Conservation (phyloP, 2,329 filamentous ascomycete species). For the Neofusicoccum umdonicola region DNA sequence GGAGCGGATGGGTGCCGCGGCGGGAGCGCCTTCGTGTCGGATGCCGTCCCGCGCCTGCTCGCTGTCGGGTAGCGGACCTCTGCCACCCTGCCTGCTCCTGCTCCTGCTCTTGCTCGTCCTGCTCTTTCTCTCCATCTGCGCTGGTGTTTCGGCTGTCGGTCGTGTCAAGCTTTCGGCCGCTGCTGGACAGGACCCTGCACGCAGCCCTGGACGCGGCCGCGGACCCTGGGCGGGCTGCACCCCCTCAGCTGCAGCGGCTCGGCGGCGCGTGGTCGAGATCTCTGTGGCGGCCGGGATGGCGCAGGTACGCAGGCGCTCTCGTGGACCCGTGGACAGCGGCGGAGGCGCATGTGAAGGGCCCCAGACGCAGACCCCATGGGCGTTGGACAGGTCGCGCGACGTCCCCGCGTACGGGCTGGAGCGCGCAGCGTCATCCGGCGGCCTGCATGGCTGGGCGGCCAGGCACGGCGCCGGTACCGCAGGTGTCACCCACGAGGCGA, state of each 20-base stretch:
- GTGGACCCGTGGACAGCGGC: background rate
- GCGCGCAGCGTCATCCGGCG: background rate
- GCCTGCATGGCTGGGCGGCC: background rate
- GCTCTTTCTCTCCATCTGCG: too few relatives aligned
- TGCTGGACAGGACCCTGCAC: background rate
- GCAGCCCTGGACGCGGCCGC: too few relatives aligned
- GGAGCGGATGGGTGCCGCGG: background rate
- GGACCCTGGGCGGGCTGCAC: background rate
- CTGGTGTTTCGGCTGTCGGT: background rate
- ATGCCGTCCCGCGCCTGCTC: background rate
- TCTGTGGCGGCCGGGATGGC: constrained; percentile 2
- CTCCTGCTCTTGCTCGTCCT: too few relatives aligned
- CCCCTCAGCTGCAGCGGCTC: background rate
- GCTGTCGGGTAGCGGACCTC: constrained; percentile 1
- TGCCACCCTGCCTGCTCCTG: too few relatives aligned
- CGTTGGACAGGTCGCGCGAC: too few relatives aligned
- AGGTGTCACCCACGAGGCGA: constrained; percentile 9
- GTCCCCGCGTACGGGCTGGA: too few relatives aligned
- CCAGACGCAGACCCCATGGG: background rate
- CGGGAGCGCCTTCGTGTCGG: background rate
- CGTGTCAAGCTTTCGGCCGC: background rate
- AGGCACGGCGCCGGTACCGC: constrained; percentile 7
- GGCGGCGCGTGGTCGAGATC: background rate
- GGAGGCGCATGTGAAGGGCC: background rate
- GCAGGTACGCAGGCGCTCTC: background rate